Percentiles rank a stretch among this genome's conserved stretches.
These are phyloP conservation scores for Andrographis paniculata DNA, from an alignment of 305 asterid genomes.

Conservation along the genomic window DNA sequence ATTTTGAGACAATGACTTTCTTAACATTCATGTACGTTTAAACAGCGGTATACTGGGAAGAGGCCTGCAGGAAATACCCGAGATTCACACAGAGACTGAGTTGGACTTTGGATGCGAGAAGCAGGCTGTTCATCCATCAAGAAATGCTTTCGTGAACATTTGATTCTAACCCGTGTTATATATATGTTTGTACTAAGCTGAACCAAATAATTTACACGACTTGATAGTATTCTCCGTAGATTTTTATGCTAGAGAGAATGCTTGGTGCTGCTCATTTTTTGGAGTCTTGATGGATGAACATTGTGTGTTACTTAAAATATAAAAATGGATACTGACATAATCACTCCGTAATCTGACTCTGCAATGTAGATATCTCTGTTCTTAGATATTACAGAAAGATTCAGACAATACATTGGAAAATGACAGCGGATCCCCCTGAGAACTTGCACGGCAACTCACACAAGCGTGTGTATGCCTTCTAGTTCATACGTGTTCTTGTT, in stretches of 20 bases:
- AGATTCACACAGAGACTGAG: constrained; percentile 22
- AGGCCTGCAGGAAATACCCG: constrained; percentile 29
- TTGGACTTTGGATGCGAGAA: constrained; percentile 5
- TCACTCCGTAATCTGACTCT: no score
- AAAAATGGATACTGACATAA: no score
- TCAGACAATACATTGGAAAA: background rate
- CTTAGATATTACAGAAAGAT: background rate
- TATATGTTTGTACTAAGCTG: constrained; percentile 7
- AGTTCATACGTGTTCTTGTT: no score
- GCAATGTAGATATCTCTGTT: background rate
- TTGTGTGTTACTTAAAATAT: no score
- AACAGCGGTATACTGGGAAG: constrained; percentile 40
- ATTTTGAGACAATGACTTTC: background rate
- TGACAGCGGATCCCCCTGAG: no score
- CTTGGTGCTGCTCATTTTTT: background rate
- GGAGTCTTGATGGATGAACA: no score
- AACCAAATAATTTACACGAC: background rate
- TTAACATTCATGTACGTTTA: constrained; percentile 2
- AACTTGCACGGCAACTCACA: no score
- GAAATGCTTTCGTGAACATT: background rate
- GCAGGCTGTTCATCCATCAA: constrained; percentile 4
- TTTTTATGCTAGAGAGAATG: background rate
- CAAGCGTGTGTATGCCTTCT: no score
- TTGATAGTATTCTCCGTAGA: background rate
- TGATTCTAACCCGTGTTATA: constrained; percentile 10